These are phyloP conservation scores for Arctostaphylos glauca DNA, from an alignment of 148 eudicot genomes.

Conservation along the genomic window DNA sequence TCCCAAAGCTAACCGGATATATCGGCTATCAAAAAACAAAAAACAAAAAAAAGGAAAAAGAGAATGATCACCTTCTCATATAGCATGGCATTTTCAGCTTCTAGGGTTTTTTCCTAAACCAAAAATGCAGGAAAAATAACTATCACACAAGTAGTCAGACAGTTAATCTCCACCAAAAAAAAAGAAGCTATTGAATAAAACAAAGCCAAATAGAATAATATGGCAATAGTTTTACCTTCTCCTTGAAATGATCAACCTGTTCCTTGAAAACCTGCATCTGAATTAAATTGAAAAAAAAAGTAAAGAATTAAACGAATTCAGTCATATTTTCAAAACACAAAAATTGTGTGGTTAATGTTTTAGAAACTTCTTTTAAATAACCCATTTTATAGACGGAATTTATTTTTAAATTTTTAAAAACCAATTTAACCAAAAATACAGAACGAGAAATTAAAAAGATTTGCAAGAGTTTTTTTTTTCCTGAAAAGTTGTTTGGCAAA, in stretches of 20 bases:
- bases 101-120: constrained; percentile 55
- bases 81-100: constrained; percentile 56
- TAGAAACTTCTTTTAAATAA: no score
- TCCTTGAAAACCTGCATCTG: constrained; percentile 5
- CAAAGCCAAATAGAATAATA: no score
- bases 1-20: no score
- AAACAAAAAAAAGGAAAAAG: not conserved
- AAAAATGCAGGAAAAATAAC: not conserved
- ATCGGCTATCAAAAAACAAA: not conserved
- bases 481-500: no score
- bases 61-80: constrained; percentile 45
- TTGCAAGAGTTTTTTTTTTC: no score
- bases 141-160: not conserved
- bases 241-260: not conserved
- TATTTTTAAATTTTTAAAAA: no score
- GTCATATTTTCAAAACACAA: not conserved
- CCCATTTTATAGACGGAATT: no score
- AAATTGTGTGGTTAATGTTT: not conserved
- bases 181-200: not conserved
- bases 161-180: not conserved
- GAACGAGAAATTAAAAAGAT: no score
- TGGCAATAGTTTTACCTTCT: not conserved
- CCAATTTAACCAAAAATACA: no score
- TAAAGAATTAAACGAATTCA: not conserved
- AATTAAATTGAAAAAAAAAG: not conserved